Base-by-base conservation (phyloP, 2,329 filamentous ascomycete species). In the Cyphellophora europaea region DNA sequence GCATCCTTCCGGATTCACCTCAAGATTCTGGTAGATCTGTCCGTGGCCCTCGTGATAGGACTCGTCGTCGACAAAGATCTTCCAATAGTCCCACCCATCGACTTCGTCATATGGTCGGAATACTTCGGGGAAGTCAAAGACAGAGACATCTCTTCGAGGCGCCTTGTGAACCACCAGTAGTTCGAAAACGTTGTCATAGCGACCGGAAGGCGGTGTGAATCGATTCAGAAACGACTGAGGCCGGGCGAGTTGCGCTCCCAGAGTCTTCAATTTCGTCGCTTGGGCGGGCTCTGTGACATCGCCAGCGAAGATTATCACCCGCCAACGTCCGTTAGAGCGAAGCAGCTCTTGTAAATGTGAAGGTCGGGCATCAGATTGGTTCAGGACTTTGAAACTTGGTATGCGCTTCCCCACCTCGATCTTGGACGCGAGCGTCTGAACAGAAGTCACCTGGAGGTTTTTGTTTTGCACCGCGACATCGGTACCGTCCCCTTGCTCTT, bases 91-190 rank as follows among this genome's bases (percentile, higher is more conserved):
- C 64, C 67, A 75, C 0, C 74, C 74, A 0, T 58, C 48, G 5
- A 56, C 51, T 10, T 62, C 42, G 18, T 69, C 62, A 23, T 63
- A 69, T 0, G 66, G 66, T 21, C 63, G 63, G 25, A 72, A 63
- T 0, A 67, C 55, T 1, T 65, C 60, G 0, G 69, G 69, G 19
- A 74, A 62, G 35, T 71, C 67, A 13, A 71, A 50, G 5, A 74
- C 49, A 34, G 74, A 69, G 0, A 69, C 57, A 0, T 67, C 58
- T 0, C 47, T 52, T 27, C 76, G 61, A 16, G 62, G 63, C 0
- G 71, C 61, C 3, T 66, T 64, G 49, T 83, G 78, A 0, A 79
- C 56, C 0, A 75, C 73, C 3, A 82, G 51, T 0, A 82, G 58
- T 19, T 81, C 76, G 19, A 83, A 62, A 3, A 74, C 45, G 10